Evolutionary conservation across 2,329 filamentous ascomycete species (phyloP).

Genomic region (Pseudocercospora macadamiae): DNA sequence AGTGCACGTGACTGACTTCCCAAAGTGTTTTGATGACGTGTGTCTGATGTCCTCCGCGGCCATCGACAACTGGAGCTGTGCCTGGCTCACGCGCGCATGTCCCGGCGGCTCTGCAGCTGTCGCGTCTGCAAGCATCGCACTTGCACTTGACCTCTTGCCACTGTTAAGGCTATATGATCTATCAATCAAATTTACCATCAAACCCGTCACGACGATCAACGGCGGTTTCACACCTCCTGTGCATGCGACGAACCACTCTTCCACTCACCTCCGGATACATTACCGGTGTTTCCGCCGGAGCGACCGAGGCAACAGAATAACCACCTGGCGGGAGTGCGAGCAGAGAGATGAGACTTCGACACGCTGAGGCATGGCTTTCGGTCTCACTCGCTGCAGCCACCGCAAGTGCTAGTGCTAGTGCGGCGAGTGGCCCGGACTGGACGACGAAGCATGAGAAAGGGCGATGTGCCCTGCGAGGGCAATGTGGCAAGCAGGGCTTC

Average conservation of each 20-base stretch:
- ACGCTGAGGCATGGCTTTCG: conserved; percentile 6
- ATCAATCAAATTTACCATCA: too few species aligned
- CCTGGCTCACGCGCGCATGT: neutral
- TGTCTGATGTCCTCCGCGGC: too few species aligned
- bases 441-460: conserved; percentile 71
- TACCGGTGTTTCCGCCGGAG: too few species aligned
- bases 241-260: too few species aligned
- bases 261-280: too few species aligned
- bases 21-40: neutral
- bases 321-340: neutral
- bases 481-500: conserved; percentile 87
- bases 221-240: too few species aligned
- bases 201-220: too few species aligned
- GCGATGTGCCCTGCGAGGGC: conserved; percentile 85
- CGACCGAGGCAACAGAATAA: neutral
- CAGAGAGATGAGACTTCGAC: neutral
- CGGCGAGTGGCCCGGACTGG: conserved; percentile 22
- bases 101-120: neutral
- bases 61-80: neutral
- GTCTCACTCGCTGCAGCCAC: conserved; percentile 5
- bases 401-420: neutral
- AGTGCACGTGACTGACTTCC: neutral
- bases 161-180: too few species aligned
- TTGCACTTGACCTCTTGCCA: too few species aligned
- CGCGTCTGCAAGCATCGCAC: neutral